These are phyloP conservation scores for Lentinus polychrous DNA, from an alignment of 1,284 basidiomycete genomes.

Conservation along the genomic window DNA sequence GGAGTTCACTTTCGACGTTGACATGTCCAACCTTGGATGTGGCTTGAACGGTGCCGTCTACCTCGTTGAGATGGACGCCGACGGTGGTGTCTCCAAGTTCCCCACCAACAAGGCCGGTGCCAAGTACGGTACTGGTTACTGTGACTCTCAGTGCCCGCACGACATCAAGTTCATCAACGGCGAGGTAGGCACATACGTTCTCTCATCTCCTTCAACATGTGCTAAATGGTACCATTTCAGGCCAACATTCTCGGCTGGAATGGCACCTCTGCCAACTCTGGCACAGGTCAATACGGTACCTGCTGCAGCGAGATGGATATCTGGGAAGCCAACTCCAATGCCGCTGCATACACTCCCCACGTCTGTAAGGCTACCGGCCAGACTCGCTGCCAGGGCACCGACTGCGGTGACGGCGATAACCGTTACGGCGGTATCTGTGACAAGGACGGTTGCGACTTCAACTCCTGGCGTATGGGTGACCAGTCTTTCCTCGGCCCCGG, in stretches of 20 bases:
- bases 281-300: constrained; percentile 35
- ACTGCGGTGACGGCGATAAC: constrained; percentile 31
- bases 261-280: constrained; percentile 36
- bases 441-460: constrained; percentile 50
- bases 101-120: constrained; percentile 42
- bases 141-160: constrained; percentile 41
- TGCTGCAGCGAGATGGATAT: constrained; percentile 54
- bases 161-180: constrained; percentile 51
- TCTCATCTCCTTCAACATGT: not conserved
- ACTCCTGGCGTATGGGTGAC: constrained; percentile 47
- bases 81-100: constrained; percentile 31
- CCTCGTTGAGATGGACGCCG: constrained; percentile 34
- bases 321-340: constrained; percentile 47
- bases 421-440: constrained; percentile 41
- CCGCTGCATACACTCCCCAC: constrained; percentile 42
- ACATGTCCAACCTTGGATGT: constrained; percentile 47
- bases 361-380: constrained; percentile 35
- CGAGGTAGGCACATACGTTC: constrained; percentile 21
- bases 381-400: constrained; percentile 32
- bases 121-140: constrained; percentile 50
- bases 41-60: constrained; percentile 48
- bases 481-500: constrained; percentile 40
- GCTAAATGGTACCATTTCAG: no score
- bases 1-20: constrained; percentile 54
- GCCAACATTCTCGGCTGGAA: constrained; percentile 41